Base-by-base conservation (phyloP, 768 basidiomycete species). In the Termitomyces sp. region DNA sequence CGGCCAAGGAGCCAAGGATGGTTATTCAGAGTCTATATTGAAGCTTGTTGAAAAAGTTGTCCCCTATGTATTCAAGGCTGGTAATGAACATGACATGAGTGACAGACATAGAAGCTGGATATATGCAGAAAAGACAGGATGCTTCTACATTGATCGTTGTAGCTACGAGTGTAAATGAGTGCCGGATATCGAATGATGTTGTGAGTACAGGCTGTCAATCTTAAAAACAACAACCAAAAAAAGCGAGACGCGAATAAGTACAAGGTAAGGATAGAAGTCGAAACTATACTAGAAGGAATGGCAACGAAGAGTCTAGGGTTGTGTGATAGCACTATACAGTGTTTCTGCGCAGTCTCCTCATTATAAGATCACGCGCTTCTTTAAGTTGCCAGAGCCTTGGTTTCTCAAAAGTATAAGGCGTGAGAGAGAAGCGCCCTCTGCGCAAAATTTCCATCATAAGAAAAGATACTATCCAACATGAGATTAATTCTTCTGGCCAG, bases 391-490 rank as follows among this genome's bases (percentile, higher is more conserved):
- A 83, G 57, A 75, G 62, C 56, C 74, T 82, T 20, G 78, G 75
- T 44, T 76, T 78, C 53, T 77, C 76, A 41, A 80, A 78, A 5
- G 71, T 67, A 57, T 78, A 83, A 5, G 77, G 73, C 26, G 77
- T 76, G 12, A 81, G 76, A 56, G 64, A 69, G 64, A 86, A 86
- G 34, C 82, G 79, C 42, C 82, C 79, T 47, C 83, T 78, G 29
- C 84, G 82, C 16, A 86, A 66, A 32, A 85, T 80, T 65, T 86
- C 84, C 76, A 86, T 80, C 69, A 86, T 78, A 36, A 86, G 71
- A 67, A 85, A 85, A 14, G 82, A 83, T 8, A 85, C 84, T 84
- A 57, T 36, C 12, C 41, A 34, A 29, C 9, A 31, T 14, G 36
- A 13, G 5, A 20, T 53, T 4, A 22, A 58, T 74, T 41, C 67